phyloP scores from a whole-genome alignment of 2,329 filamentous ascomycete species.

The Helotiales sp. region DNA sequence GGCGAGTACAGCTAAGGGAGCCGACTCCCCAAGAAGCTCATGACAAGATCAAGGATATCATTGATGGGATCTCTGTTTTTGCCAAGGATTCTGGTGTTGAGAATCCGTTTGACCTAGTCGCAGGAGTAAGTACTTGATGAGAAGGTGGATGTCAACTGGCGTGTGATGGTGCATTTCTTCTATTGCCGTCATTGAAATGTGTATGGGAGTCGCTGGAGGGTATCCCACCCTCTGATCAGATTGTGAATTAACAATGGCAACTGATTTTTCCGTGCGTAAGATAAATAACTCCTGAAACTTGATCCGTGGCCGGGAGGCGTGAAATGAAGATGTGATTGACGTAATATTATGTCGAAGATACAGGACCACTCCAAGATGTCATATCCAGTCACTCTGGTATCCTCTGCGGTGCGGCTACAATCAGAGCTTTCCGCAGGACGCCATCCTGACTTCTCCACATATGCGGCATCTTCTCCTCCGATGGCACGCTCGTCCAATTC shows the following conservation, averaged over 20 bases:
- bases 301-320: too few species aligned
- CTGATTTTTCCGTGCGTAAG: too few species aligned
- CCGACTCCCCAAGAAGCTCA: constrained; percentile 6
- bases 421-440: constrained; percentile 9
- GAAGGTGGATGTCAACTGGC: too few species aligned
- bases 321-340: not conserved
- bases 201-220: not conserved
- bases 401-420: constrained; percentile 23
- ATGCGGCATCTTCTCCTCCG: constrained; percentile 1
- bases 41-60: not conserved
- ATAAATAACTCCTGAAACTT: too few species aligned
- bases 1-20: not conserved
- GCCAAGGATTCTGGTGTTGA: not conserved
- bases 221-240: not conserved
- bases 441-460: constrained; percentile 25
- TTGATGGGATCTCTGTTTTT: not conserved
- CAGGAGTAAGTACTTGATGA: not conserved
- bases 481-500: constrained; percentile 19
- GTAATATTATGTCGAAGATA: not conserved
- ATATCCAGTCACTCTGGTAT: constrained; percentile 14
- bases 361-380: too few species aligned
- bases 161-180: not conserved
- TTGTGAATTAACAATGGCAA: too few species aligned
- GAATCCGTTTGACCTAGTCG: not conserved
- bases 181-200: not conserved